Evolutionary conservation across 2,329 filamentous ascomycete species (phyloP).

Genomic region (Aspergillus sp.): DNA sequence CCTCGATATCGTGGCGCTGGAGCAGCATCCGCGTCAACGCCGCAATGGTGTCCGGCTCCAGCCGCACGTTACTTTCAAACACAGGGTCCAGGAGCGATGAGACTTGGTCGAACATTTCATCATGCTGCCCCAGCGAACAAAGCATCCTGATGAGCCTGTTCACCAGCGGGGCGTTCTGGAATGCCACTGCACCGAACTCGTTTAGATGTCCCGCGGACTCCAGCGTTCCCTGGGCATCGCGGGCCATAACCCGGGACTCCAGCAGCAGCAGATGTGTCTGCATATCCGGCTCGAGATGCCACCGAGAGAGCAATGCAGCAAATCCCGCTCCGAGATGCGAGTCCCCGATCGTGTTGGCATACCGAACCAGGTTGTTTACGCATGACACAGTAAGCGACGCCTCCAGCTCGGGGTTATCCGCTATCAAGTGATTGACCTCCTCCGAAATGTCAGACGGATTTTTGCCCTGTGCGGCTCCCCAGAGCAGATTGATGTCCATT

Average conservation of each 20-base stretch:
- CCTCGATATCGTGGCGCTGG: constrained; percentile 63
- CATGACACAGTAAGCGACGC: constrained; percentile 56
- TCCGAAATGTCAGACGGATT: constrained; percentile 61
- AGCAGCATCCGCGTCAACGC: constrained; percentile 66
- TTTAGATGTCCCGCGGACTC: constrained; percentile 47
- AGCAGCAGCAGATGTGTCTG: constrained; percentile 66
- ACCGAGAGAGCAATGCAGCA: constrained; percentile 55
- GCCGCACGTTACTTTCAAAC: constrained; percentile 57
- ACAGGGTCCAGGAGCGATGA: constrained; percentile 64
- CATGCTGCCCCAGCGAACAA: constrained; percentile 43
- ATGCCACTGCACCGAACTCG: constrained; percentile 44
- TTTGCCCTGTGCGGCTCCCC: constrained; percentile 63
- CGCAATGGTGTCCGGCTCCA: constrained; percentile 67
- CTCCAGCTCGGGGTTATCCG: constrained; percentile 33
- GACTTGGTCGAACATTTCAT: constrained; percentile 60
- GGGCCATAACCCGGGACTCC: constrained; percentile 61
- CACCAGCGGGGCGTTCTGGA: constrained; percentile 53
- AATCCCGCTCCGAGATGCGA: constrained; percentile 65
- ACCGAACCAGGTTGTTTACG: constrained; percentile 66
- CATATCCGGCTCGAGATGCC: constrained; percentile 57
- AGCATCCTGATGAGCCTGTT: constrained; percentile 66
- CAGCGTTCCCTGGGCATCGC: constrained; percentile 55
- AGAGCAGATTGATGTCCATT: constrained; percentile 67
- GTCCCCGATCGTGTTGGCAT: constrained; percentile 61
- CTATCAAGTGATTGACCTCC: constrained; percentile 61